phyloP scores from a whole-genome alignment of 1,284 basidiomycete species.

The Pyrrhoderma lamaoense region DNA sequence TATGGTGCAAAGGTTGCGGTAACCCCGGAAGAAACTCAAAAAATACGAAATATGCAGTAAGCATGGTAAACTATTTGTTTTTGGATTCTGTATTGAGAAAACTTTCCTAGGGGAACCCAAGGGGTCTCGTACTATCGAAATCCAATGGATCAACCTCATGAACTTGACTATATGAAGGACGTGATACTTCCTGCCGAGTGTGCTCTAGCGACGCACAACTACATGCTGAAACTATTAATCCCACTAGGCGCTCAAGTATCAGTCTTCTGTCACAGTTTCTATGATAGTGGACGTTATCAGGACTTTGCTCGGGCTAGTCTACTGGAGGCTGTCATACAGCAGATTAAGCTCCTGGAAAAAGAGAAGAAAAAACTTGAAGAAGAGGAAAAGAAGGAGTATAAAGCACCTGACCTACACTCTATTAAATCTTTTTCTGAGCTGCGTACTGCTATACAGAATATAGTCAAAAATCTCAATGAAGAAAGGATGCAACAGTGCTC shows the following conservation, averaged over 20 bases:
- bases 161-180: constrained; percentile 22
- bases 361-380: constrained; percentile 20
- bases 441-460: neutral
- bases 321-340: constrained; percentile 35
- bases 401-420: neutral
- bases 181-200: constrained; percentile 35
- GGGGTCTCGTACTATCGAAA: neutral
- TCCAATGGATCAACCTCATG: constrained; percentile 4
- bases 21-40: constrained; percentile 28
- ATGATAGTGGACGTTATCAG: constrained; percentile 19
- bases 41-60: constrained; percentile 23
- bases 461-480: neutral
- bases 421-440: constrained; percentile 10
- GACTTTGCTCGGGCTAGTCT: constrained; percentile 25
- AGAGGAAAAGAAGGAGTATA: constrained; percentile 4
- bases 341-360: constrained; percentile 24
- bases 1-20: constrained; percentile 33
- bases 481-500: neutral
- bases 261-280: constrained; percentile 25
- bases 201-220: constrained; percentile 33
- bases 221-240: constrained; percentile 37
- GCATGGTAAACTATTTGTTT: neutral
- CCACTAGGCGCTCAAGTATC: constrained; percentile 38
- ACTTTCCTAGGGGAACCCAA: constrained; percentile 1
- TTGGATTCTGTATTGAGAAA: neutral